Conservation (phyloP, 176 grass and related monocot species). For the Musa itinerans region DNA sequence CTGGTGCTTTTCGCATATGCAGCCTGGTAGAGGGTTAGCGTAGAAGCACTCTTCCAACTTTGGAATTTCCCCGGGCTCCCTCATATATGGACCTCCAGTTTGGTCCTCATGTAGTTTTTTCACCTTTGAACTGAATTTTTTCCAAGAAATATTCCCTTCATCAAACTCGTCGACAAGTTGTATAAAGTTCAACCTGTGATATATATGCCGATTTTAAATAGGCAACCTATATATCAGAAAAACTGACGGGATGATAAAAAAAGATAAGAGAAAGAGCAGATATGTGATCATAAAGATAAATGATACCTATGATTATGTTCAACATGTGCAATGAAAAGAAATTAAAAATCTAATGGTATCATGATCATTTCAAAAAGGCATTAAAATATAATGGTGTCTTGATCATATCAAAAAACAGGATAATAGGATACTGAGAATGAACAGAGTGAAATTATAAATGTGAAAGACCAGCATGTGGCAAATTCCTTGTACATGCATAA, state of each 20-base stretch:
- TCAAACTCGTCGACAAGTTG: conserved; percentile 78
- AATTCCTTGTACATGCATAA: background rate
- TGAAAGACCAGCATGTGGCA: background rate
- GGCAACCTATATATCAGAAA: background rate
- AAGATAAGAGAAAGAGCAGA: background rate
- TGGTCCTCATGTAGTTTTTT: conserved; percentile 54
- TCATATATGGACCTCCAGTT: conserved; percentile 63
- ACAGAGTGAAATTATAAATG: background rate
- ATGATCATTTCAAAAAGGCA: too few species aligned
- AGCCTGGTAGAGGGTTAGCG: conserved; percentile 82
- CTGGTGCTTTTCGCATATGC: conserved; percentile 74
- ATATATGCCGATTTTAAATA: conserved; percentile 4
- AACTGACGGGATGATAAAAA: background rate
- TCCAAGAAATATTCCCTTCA: conserved; percentile 60
- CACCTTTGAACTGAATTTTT: conserved; percentile 81
- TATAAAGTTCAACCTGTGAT: conserved; percentile 68
- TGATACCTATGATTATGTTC: background rate
- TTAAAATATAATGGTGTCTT: too few species aligned
- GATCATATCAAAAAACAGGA: too few species aligned
- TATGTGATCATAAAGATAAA: background rate
- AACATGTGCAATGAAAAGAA: background rate
- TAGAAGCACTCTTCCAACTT: conserved; percentile 95
- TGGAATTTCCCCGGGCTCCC: conserved; percentile 79
- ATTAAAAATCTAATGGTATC: background rate
- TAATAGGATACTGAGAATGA: background rate